Evolutionary conservation across 106 monocot genomes (phyloP), one percentile per base, ranked within the genome.

Genomic region (Phalaenopsis equestris): DNA sequence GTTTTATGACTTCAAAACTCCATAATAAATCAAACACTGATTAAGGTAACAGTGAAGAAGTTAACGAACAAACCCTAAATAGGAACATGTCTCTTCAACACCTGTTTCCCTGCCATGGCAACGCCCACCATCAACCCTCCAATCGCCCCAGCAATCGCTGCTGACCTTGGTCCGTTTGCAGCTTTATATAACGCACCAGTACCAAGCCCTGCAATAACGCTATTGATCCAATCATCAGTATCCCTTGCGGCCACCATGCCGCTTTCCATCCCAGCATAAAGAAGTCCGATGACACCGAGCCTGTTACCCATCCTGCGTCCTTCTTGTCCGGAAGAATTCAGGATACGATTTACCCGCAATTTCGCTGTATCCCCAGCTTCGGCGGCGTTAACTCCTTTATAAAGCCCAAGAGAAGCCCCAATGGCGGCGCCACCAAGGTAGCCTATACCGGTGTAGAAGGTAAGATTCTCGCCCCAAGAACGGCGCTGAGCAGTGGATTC

Each of bases 381-480:
- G 43, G 85, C 78, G n/a, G 91, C 77, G 8, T 14, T 55, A 55
- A 87, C 30, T 52, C 83, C 93, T 4, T 79, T 79, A 41, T 56
- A 78, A 16, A 91, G 82, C 10, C 95, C 95, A 72, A 84, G 68
- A 17, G 87, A 67, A 36, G 87, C 88, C 5, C 93, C 93, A 45
- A 79, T 74, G 30, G 72, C 75, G 75, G 85, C 83, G 41, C 94
- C 91, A 39, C 67, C 37, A 76, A 94, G 89, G 82, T 91, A 94
- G 5, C 90, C 94, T 75, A 85, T 38, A 8, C 91, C 94, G n/a
- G 91, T 91, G 86, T 82, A 94, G 85, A 86, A 90, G 58, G 94
- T 94, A 81, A 94, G 87, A 77, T 91, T 89, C 83, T 94, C 94
- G 4, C 94, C 94, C 89, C 87, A 89, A 68, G 94, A 90, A 19